Evolutionary conservation across 495 filamentous ascomycete species (phyloP), one percentile per base, ranked within the genome.

Genomic region (Hypoxylon rickii): DNA sequence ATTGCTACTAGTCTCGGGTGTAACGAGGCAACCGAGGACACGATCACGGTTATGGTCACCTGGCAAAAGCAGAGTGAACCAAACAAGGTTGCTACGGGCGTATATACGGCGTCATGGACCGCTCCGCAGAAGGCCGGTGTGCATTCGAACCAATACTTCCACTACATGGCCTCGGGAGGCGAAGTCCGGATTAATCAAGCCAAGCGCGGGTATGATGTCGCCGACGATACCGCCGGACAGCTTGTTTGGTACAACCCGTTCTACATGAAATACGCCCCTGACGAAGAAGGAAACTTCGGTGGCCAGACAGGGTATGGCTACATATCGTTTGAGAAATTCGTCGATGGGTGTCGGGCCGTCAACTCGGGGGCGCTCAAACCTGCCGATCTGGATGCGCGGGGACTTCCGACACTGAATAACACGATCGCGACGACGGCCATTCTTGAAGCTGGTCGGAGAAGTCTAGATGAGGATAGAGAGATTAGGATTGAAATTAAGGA

Each of bases 241-340:
- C 70, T 96, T 44, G 77, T 84, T 61, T 96, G 90, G 89, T 88
- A 88, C 55, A 96, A 96, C 69, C 91, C 90, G 67, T 97, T 97
- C 76, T 97, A 97, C 66, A 97, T 97, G 92, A 83, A 86, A 61
- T 97, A 96, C 37, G 92, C 92, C 10, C 92, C 92, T 11, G 92
- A 96, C 59, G 92, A 96, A 69, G 89, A 96, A 69, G 92, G 92
- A 13, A 96, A 96, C 73, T 97, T 97, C 67, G 83, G 80, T 26
- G 92, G 92, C 16, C 92, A 96, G 70, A 88, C 84, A 5, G 92
- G 92, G 0, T 97, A 97, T 65, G 73, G 92, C 11, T 97, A 96
- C 68, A 83, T 96, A 55, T 90, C 86, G 47, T 93, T 96, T 67
- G 92, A 97, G 77, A 97, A 97, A 70, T 96, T 97, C 69, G 86